Evolutionary conservation across 2,329 filamentous ascomycete genomes (phyloP).

Genomic region (Fusarium duplospermum): DNA sequence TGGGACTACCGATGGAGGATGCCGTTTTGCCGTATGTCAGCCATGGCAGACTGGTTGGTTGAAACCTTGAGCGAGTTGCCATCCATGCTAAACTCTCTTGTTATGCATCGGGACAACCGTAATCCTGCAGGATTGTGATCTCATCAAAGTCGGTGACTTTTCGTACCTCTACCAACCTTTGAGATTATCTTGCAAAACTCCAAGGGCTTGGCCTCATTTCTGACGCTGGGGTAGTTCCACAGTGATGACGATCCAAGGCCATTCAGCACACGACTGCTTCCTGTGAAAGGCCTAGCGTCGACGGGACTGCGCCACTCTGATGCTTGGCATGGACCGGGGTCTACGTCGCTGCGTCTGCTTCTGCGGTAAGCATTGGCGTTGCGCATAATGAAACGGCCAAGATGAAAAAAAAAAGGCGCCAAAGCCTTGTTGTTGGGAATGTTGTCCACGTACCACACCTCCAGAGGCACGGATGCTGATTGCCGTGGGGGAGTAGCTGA

Average conservation of each 20-base stretch:
- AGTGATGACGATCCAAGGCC: slow-evolving; percentile 5
- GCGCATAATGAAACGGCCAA: slow-evolving; percentile 25
- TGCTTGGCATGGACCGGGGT: not conserved
- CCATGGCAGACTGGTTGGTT: not conserved
- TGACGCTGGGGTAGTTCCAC: slow-evolving; percentile 16
- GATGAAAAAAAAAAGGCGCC: slow-evolving; percentile 4
- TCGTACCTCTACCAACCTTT: not conserved
- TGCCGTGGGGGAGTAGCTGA: slow-evolving; percentile 24
- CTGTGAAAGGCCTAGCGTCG: slow-evolving; percentile 23
- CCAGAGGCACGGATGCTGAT: slow-evolving; percentile 7
- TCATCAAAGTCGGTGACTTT: not conserved
- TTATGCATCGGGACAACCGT: not conserved
- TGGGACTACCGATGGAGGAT: slow-evolving; percentile 15
- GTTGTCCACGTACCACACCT: not conserved
- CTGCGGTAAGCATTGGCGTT: slow-evolving; percentile 17
- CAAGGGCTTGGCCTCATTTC: slow-evolving; percentile 34
- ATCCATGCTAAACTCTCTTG: not conserved
- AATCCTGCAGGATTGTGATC: not conserved
- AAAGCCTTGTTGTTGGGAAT: not conserved
- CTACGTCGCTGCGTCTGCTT: not conserved
- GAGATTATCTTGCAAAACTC: not conserved
- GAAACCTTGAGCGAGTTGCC: not conserved
- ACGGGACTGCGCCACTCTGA: slow-evolving; percentile 10
- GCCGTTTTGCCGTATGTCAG: not conserved
- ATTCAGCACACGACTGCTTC: slow-evolving; percentile 31